Conservation (phyloP, 1,139 yeast species). For the Arxiozyma heterogenica region DNA sequence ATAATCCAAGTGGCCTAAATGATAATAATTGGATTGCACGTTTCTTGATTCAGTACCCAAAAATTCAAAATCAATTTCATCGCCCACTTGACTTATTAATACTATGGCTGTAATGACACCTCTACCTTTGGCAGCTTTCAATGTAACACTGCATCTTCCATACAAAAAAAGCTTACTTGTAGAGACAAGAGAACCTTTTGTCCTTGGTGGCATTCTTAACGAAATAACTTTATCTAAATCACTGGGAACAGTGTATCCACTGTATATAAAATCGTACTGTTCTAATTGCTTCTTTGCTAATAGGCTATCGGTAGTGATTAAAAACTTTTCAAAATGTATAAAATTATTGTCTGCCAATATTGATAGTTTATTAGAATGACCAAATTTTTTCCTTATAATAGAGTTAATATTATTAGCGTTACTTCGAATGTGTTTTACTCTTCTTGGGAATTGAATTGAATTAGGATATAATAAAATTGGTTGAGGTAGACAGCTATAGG, state of each 20-base stretch:
- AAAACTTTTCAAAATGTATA: slow-evolving; percentile 20
- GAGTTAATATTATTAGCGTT: too few species aligned
- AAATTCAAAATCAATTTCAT: slow-evolving; percentile 84
- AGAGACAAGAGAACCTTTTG: slow-evolving; percentile 27
- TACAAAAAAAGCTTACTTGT: slow-evolving; percentile 26
- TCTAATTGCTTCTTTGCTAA: slow-evolving; percentile 20
- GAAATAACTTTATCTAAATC: slow-evolving; percentile 12
- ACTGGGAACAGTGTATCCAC: slow-evolving; percentile 22
- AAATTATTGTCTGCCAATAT: slow-evolving; percentile 11
- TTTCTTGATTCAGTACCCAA: slow-evolving; percentile 59
- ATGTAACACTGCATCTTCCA: slow-evolving; percentile 23
- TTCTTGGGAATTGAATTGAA: slow-evolving; percentile 10
- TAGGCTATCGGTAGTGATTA: slow-evolving; percentile 14
- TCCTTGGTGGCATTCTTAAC: slow-evolving; percentile 28
- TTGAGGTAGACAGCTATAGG: slow-evolving; percentile 57
- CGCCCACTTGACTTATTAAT: slow-evolving; percentile 76
- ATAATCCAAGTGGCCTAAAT: slow-evolving; percentile 64
- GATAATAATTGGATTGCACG: slow-evolving; percentile 74
- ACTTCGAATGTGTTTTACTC: background rate
- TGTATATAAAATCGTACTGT: slow-evolving; percentile 25
- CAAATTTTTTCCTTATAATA: slow-evolving; percentile 1
- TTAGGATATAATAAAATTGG: slow-evolving; percentile 31
- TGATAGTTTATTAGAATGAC: slow-evolving; percentile 8
- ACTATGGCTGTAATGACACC: slow-evolving; percentile 87
- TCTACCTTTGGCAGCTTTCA: slow-evolving; percentile 26